Evolutionary conservation across 2,329 filamentous ascomycete species (phyloP), one percentile per base, ranked within the genome.

Genomic region (Chrysosporium queenslandicum): DNA sequence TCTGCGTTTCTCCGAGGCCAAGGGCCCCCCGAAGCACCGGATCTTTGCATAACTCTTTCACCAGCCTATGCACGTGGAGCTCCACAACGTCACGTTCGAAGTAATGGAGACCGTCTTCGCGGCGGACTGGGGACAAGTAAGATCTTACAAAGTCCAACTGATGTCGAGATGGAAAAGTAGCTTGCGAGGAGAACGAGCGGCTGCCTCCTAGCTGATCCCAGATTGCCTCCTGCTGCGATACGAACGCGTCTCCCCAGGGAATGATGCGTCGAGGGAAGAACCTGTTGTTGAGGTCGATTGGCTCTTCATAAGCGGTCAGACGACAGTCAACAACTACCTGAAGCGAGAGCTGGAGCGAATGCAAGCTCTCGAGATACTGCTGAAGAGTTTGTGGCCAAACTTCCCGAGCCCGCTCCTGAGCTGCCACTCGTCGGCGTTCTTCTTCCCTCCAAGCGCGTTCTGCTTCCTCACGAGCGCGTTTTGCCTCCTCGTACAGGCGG

Each of bases 11-110:
- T n/a, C 32, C 4, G 14, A 36, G 32, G 32, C 14, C 14, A 9
- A 36, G 14, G 14, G 32, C 32, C 7, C n/a, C 8, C 14, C 14
- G 32, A n/a, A 36, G 8, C 32, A n/a, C 14, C 4, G 32, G 14
- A 1, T 63, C 53, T 21, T 59, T 63, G 2, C n/a, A 36, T 36
- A 60, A 56, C 34, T 45, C 51, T 4, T 65, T 54, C 18, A 73
- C 29, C n/a, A 72, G 52, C 51, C 60, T 65, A 52, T 63, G 47
- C 4, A 73, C 65, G 1, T 61, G 58, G 54, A 66, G 68, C 54
- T 72, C 65, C 4, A 73, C 61, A 1, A 60, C 60, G 9, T 67
- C 55, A n/a, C 58, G 63, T 56, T 69, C 59, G 48, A 64, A 68
- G 21, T 66, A 36, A 34, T 61, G 63, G 23, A 73, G 66, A 20